Evolutionary conservation across 768 basidiomycete genomes (phyloP), one percentile per base, ranked within the genome.

Genomic region (Exsudoporus frostii): DNA sequence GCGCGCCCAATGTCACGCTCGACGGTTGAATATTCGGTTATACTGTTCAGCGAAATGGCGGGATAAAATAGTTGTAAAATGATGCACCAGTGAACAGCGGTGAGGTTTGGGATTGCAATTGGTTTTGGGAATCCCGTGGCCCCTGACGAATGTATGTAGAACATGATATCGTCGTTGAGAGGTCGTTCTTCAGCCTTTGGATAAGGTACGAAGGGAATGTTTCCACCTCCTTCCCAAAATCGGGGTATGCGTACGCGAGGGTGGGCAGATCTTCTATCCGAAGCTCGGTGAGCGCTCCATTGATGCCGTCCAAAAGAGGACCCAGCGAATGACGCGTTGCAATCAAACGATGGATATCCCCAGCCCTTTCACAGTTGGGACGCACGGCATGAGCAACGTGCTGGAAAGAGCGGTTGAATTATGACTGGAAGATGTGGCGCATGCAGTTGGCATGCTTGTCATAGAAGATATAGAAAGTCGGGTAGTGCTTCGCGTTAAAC

Each of bases 61-160:
- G 63, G 62, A 0, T 30, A 19, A 11, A 33, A 7, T 1, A 13
- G 20, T n/a, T n/a, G n/a, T n/a, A 24, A n/a, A 79, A 67, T 62
- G n/a, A 55, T 48, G 20, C 66, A 69, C 69, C 73, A 75, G 32
- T 76, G 67, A 8, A 65, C 22, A 7, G 68, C 41, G 8, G 57
- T 64, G 7, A 59, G 54, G 36, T 72, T 65, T 0, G 68, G 72
- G 24, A 74, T 64, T 1, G 69, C 62, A 37, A 80, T 73, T 6
- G 74, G 59, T 50, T 76, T 79, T 0, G 79, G 78, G 42, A 76
- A 69, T 4, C 78, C 76, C 0, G 79, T 78, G 45, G 76, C 79
- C 15, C 79, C 79, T 2, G 80, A 80, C 0, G 80, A 80, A 54
- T 80, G 77, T 0, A 78, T 60, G 45, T 76, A 79, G 6, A 72